Conservation (phyloP, 2,329 filamentous ascomycete genomes). For the Venturia pyrina region DNA sequence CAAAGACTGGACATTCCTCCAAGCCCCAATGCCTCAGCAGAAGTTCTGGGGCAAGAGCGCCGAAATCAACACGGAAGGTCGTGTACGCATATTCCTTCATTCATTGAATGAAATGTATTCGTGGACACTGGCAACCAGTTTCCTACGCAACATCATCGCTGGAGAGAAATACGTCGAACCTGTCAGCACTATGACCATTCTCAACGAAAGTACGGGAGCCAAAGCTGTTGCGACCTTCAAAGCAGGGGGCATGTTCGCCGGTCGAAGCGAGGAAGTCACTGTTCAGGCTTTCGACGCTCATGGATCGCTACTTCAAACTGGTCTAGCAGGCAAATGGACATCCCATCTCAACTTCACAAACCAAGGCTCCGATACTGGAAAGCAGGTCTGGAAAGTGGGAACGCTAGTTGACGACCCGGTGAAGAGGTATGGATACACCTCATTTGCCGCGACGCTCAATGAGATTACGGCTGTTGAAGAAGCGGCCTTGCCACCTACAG, state of each 20-base stretch:
- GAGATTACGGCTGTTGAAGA: constrained; percentile 76
- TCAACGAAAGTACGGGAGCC: constrained; percentile 73
- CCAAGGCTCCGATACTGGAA: constrained; percentile 48
- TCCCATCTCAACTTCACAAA: constrained; percentile 56
- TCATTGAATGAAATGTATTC: constrained; percentile 64
- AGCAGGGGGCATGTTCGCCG: constrained; percentile 93
- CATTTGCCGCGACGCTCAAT: constrained; percentile 78
- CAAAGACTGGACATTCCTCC: constrained; percentile 73
- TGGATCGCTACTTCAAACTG: constrained; percentile 55
- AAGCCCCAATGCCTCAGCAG: constrained; percentile 79
- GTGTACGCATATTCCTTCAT: constrained; percentile 68
- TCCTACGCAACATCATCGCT: constrained; percentile 90
- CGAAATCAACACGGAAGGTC: constrained; percentile 87
- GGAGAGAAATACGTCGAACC: constrained; percentile 98
- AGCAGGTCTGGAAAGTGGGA: constrained; percentile 65
- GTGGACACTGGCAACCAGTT: constrained; percentile 81
- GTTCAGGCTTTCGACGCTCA: constrained; percentile 62
- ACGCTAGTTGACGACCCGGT: constrained; percentile 67
- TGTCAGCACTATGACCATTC: constrained; percentile 76
- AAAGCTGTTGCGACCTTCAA: constrained; percentile 87
- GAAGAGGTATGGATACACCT: constrained; percentile 78
- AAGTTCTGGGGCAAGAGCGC: constrained; percentile 99
- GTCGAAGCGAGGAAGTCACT: constrained; percentile 78
- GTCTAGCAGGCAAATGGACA: constrained; percentile 80
- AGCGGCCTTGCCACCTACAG: constrained; percentile 65